phyloP scores from a whole-genome alignment of 2,329 filamentous ascomycete species.

The Diaporthe sp. region DNA sequence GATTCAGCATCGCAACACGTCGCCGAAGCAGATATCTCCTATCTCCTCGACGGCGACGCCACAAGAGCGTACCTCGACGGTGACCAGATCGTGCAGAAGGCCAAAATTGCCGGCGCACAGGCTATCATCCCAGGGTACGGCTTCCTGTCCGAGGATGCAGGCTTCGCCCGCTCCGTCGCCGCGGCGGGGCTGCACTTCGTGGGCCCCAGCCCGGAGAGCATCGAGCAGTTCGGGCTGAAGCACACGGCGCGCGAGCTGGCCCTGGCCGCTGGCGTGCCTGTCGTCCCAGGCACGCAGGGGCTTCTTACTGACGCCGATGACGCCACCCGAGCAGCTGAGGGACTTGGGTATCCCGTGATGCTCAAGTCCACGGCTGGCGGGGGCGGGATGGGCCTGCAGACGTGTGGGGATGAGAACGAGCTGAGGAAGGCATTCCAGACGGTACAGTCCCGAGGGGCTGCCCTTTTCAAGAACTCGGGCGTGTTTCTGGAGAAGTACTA shows the following conservation, averaged over 20 bases:
- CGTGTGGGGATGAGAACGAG: conserved; percentile 64
- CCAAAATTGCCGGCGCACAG: conserved; percentile 60
- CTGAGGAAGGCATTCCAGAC: conserved; percentile 65
- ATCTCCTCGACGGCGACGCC: conserved; percentile 62
- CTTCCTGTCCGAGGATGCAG: conserved; percentile 73
- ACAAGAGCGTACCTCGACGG: conserved; percentile 39
- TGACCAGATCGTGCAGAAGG: conserved; percentile 49
- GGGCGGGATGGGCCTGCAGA: conserved; percentile 75
- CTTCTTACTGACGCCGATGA: conserved; percentile 53
- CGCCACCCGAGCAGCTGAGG: conserved; percentile 61
- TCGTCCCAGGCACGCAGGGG: conserved; percentile 54
- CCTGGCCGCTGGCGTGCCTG: conserved; percentile 58
- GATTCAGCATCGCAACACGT: conserved; percentile 70
- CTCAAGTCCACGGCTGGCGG: conserved; percentile 72
- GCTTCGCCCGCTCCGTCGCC: conserved; percentile 68
- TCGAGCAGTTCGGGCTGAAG: conserved; percentile 71
- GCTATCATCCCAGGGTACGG: conserved; percentile 77
- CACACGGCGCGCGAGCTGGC: conserved; percentile 69
- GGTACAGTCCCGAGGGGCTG: conserved; percentile 69
- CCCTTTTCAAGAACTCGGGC: conserved; percentile 72
- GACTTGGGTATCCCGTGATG: conserved; percentile 58
- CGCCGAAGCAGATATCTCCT: conserved; percentile 65
- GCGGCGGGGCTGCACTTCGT: conserved; percentile 69
- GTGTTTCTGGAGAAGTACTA: conserved; percentile 77
- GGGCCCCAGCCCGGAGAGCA: conserved; percentile 67